Base-by-base conservation (phyloP, 768 basidiomycete genomes). In the Russula compacta region DNA sequence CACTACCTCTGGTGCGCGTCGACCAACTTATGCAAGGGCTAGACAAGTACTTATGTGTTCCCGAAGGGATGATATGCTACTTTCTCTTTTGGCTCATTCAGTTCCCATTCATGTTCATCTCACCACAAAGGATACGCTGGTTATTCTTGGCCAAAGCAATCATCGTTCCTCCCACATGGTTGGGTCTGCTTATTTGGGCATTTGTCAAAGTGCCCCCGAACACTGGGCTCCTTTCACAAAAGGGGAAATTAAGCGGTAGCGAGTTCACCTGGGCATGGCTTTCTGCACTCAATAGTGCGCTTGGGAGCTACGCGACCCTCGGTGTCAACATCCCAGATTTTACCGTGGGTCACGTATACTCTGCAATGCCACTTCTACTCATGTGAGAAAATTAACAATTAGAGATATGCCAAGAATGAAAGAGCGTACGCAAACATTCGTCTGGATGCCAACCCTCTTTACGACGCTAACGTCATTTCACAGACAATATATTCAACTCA, bases 291-390 rank as follows among this genome's bases (percentile, higher is more conserved):
- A 94, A 92, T 69, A 83, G 85, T 55, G 85, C 86, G 2, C 72
- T 94, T 21, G 89, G 89, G 0, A 80, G 82, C 63, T 93, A 86
- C 71, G 74, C 85, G 4, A 88, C 86, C 9, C 73, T 89, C 14
- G 79, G 85, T 0, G 84, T 89, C 64, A 92, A 92, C 67, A 90
- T 92, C 60, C 86, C 91, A 2, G 92, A 95, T 72, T 92, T 95
- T 68, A 91, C 91, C 24, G 77, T 78, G 61, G 55, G 73, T 65
- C 35, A 29, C 46, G 14, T 5, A 15, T 44, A 32, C 21, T 10
- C 2, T 55, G 33, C 9, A 8, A 2, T 19, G 5, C 29, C 17
- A 6, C 33, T 6, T 42, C 6, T 32, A 36, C 49, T 61, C 36
- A 57, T 36, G 54, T 32, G 35, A 19, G 36, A 40, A 42, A 5